Conservation (phyloP, 352 stramenopile genomes). For the Pythium dissimile region DNA sequence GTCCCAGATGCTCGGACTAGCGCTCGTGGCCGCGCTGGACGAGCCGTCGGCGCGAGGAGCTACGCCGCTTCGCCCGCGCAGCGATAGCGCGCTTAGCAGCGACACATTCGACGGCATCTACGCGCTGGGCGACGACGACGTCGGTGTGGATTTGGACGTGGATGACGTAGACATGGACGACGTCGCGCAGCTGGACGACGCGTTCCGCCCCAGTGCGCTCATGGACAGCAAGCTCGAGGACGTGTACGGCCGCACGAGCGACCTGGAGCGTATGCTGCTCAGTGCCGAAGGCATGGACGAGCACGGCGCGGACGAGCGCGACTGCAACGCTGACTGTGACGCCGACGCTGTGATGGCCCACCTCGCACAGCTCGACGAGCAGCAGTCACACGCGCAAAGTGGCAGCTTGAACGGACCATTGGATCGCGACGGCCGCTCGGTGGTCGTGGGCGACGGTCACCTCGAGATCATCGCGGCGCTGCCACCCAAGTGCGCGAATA, state of each 20-base stretch:
- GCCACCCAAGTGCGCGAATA: constrained; percentile 43
- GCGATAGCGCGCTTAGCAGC: constrained; percentile 21
- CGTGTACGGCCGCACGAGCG: constrained; percentile 38
- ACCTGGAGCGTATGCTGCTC: constrained; percentile 70
- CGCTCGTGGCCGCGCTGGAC: constrained; percentile 21
- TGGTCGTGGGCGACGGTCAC: constrained; percentile 7
- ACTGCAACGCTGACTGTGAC: constrained; percentile 32
- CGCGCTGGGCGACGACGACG: constrained; percentile 14
- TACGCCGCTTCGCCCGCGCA: constrained; percentile 5
- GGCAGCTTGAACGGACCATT: no score
- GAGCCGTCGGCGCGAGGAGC: neutral
- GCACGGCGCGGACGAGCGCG: neutral
- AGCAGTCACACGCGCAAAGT: no score
- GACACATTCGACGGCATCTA: constrained; percentile 27
- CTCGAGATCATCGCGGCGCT: constrained; percentile 11
- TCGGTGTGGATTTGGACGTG: constrained; percentile 28
- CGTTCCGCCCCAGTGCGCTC: constrained; percentile 66
- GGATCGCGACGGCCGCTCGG: neutral
- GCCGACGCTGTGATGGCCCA: constrained; percentile 23
- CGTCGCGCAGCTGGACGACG: constrained; percentile 47
- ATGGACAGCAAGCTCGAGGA: constrained; percentile 46
- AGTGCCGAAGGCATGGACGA: neutral
- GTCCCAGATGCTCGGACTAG: constrained; percentile 5
- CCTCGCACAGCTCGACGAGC: constrained; percentile 21
- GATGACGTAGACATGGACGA: constrained; percentile 63